Percentiles rank a stretch among this genome's conserved stretches.
phyloP scores from a whole-genome alignment of 495 filamentous ascomycete species.

The Durotheca rogersii region DNA sequence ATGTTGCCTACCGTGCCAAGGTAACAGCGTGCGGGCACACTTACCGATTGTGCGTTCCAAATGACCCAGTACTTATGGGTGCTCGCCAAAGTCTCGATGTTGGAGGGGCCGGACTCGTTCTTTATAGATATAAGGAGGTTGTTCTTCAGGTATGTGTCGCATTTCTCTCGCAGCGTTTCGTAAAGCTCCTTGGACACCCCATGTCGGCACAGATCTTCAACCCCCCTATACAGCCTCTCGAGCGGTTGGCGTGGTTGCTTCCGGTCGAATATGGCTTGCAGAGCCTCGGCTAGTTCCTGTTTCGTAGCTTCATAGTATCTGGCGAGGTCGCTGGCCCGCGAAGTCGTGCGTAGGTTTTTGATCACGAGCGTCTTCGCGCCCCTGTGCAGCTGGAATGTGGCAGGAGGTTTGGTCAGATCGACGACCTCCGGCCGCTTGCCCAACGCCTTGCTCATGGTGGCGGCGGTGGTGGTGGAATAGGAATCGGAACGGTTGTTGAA shows the following conservation, averaged over 20 bases:
- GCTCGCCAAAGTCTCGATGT: conserved; percentile 62
- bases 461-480: conserved; percentile 1
- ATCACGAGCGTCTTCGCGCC: conserved; percentile 82
- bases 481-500: conserved; percentile 7
- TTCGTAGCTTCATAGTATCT: conserved; percentile 73
- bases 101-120: conserved; percentile 49
- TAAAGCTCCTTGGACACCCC: conserved; percentile 66
- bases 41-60: conserved; percentile 77
- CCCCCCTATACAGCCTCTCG: conserved; percentile 84
- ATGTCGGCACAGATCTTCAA: conserved; percentile 84
- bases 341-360: conserved; percentile 75
- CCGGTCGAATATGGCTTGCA: conserved; percentile 68
- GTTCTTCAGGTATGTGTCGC: conserved; percentile 46
- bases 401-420: conserved; percentile 38
- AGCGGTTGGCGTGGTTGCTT: conserved; percentile 64
- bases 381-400: conserved; percentile 53
- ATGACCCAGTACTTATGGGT: conserved; percentile 70
- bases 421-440: conserved; percentile 45
- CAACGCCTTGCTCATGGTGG: conserved; percentile 34
- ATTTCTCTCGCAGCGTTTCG: conserved; percentile 60
- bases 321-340: conserved; percentile 37
- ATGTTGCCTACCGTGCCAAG: conserved; percentile 4
- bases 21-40: conserved; percentile 3
- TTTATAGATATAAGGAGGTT: conserved; percentile 59
- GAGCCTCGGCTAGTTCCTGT: conserved; percentile 67